Percentiles rank a stretch among this genome's conserved stretches.
Conservation (phyloP, 768 basidiomycete genomes). For the Boletus patriciae region DNA sequence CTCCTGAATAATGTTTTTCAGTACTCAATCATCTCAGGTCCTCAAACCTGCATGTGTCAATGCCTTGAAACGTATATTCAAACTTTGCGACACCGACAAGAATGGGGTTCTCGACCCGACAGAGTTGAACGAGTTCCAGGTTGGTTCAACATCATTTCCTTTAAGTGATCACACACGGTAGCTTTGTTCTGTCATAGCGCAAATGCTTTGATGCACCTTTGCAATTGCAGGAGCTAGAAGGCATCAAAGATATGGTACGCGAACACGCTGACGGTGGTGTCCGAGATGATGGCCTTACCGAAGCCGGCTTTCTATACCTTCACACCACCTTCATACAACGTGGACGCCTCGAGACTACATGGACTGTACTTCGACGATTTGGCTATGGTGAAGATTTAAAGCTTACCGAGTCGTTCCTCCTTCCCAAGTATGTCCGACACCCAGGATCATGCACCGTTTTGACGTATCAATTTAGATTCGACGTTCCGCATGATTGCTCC, state of each 20-base stretch:
- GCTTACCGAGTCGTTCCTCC: constrained; percentile 82
- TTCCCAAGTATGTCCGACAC: constrained; percentile 68
- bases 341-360: constrained; percentile 94
- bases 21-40: constrained; percentile 48
- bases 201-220: constrained; percentile 95
- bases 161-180: background rate
- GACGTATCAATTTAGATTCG: constrained; percentile 58
- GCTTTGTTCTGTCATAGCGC: constrained; percentile 46
- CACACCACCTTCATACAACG: constrained; percentile 97
- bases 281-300: constrained; percentile 79
- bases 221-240: constrained; percentile 90
- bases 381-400: constrained; percentile 95
- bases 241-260: constrained; percentile 91
- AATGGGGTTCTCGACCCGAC: constrained; percentile 87
- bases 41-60: constrained; percentile 90
- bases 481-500: constrained; percentile 90
- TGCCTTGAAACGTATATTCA: constrained; percentile 92
- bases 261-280: constrained; percentile 76
- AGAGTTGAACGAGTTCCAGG: constrained; percentile 97
- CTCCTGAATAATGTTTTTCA: constrained; percentile 2
- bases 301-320: constrained; percentile 89
- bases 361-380: constrained; percentile 93
- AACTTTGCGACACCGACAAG: constrained; percentile 92
- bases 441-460: constrained; percentile 5
- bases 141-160: constrained; percentile 30